Percentiles rank a stretch among this genome's conserved stretches.
Evolutionary conservation across 2,329 filamentous ascomycete species (phyloP).

Genomic region (Trematosphaeria pertusa): DNA sequence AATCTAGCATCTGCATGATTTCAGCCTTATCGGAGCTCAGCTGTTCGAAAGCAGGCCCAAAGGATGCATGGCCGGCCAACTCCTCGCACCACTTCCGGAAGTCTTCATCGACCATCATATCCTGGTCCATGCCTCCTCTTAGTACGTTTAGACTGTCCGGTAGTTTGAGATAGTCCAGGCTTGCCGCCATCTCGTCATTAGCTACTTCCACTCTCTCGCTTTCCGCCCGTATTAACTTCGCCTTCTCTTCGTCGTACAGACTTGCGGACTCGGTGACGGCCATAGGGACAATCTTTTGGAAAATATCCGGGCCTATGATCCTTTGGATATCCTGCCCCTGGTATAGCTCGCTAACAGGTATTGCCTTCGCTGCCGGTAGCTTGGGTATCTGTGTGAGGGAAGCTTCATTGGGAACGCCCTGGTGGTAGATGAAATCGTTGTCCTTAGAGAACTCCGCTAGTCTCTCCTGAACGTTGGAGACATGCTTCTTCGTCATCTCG

Average conservation of each 20-base stretch:
- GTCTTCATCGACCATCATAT: constrained; percentile 85
- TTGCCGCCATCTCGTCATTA: constrained; percentile 94
- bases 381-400: constrained; percentile 84
- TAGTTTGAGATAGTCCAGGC: constrained; percentile 89
- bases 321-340: constrained; percentile 96
- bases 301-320: constrained; percentile 96
- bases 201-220: constrained; percentile 91
- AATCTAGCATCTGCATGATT: constrained; percentile 76
- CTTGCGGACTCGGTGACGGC: constrained; percentile 96
- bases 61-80: constrained; percentile 83
- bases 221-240: constrained; percentile 91
- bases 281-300: constrained; percentile 94
- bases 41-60: constrained; percentile 78
- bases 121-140: constrained; percentile 91
- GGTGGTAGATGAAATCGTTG: constrained; percentile 98
- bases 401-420: constrained; percentile 85
- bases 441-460: constrained; percentile 81
- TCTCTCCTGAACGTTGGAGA: constrained; percentile 81
- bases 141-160: constrained; percentile 88
- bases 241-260: constrained; percentile 97
- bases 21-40: constrained; percentile 78
- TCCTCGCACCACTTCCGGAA: constrained; percentile 95
- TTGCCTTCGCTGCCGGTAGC: constrained; percentile 92
- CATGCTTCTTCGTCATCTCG: constrained; percentile 85
- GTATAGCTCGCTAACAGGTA: constrained; percentile 95